These are phyloP conservation scores for Saccharum officinarum DNA, from an alignment of 176 grass and related monocot genomes.

Conservation along the genomic window DNA sequence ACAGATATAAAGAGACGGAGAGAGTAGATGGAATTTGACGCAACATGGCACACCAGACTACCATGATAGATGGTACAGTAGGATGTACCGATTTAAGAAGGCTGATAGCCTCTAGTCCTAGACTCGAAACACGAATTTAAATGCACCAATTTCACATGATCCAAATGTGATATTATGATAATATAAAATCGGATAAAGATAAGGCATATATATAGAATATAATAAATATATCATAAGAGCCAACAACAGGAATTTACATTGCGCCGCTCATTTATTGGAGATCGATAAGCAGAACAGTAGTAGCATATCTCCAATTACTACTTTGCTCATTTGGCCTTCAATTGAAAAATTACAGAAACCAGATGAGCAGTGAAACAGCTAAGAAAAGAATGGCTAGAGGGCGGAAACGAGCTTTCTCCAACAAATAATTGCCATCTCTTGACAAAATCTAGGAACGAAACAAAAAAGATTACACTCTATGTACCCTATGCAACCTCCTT, in stretches of 20 bases:
- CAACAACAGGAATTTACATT: conserved; percentile 44
- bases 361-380: conserved; percentile 76
- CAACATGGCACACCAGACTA: too few species aligned
- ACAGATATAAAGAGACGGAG: too few species aligned
- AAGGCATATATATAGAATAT: neutral
- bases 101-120: neutral
- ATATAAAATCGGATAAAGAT: neutral
- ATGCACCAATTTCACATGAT: conserved; percentile 9
- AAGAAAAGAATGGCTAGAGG: conserved; percentile 58
- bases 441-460: conserved; percentile 65
- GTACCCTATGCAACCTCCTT: conserved; percentile 81
- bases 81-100: neutral
- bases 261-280: conserved; percentile 48
- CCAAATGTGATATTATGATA: neutral
- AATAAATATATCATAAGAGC: neutral
- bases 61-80: neutral
- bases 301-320: conserved; percentile 53
- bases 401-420: conserved; percentile 60
- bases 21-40: too few species aligned
- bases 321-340: conserved; percentile 82
- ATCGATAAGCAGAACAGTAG: conserved; percentile 28
- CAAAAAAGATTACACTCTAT: conserved; percentile 72
- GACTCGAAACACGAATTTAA: neutral
- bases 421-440: conserved; percentile 54
- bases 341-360: conserved; percentile 99